Base-by-base conservation (phyloP, 345 rosid species). In the Pugionium dolabratum region DNA sequence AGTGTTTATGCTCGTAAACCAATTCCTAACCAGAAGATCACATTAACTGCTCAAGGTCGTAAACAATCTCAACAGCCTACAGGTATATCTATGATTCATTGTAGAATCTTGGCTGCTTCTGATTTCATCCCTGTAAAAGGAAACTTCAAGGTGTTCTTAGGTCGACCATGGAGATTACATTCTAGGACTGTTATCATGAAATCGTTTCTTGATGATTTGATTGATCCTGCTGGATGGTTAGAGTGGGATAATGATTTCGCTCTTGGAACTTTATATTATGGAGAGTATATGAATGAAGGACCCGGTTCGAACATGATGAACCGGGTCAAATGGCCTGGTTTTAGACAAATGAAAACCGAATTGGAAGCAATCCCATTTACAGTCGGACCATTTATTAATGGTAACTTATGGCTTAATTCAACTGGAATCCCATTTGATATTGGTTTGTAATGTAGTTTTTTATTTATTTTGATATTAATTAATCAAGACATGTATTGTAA, bases 291-390 rank as follows among this genome's bases (percentile, higher is more conserved):
- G 83, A 91, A 91, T 37, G 59, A 76, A 37, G 95, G 97, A 0
- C 73, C 82, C 0, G 95, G 95, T 1, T 82, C 95, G 11, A 80
- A 84, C 40, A 80, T 90, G 18, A 79, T 80, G 1, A 81, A 64
- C 2, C 63, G 97, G 62, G 95, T 90, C 9, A 78, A 69, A 0
- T 90, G 97, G 97, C 83, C 91, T 32, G 95, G 97, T 64, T 86
- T 77, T 25, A 75, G 76, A 54, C 81, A 83, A 28, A 81, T 88
- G 2, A 82, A 79, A 48, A 81, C 36, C 61, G 74, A 76, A 0
- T 33, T 50, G 0, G 95, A 81, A 80, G 97, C 93, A 0, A 46
- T 11, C 40, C 81, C 69, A 75, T 86, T 88, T 52, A 80, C 88
- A 1, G 91, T 78, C n/a, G 87, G 75, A 10, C 3, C 64, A 0